Conservation (phyloP, 129 eudicot genomes). For the Cynara cardunculus region DNA sequence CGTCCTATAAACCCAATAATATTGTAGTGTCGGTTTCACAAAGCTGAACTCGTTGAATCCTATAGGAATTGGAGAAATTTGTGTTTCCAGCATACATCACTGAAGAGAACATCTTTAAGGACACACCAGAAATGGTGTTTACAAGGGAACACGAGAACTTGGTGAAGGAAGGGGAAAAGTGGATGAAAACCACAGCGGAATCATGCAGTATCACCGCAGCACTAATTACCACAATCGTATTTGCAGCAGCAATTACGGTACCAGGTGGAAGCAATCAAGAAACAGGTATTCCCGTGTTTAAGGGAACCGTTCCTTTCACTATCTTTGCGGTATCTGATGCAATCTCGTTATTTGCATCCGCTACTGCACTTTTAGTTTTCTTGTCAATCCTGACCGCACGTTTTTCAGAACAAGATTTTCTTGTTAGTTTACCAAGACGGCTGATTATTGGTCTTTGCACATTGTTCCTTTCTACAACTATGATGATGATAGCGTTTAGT, state of each 20-base stretch:
- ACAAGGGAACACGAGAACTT: constrained; percentile 13
- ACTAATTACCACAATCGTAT: too few species aligned
- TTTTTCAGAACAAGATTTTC: background rate
- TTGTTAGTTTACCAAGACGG: constrained; percentile 1
- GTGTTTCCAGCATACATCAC: background rate
- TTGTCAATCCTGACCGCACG: constrained; percentile 11
- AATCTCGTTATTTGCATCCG: constrained; percentile 9
- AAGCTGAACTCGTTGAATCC: background rate
- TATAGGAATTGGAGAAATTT: background rate
- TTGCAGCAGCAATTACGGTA: too few species aligned
- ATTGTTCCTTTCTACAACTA: constrained; percentile 10
- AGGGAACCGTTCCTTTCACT: too few species aligned
- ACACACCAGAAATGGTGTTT: constrained; percentile 19
- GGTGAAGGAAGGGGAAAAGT: constrained; percentile 13
- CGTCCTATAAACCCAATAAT: too few species aligned
- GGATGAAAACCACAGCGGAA: too few species aligned
- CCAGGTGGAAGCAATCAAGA: too few species aligned
- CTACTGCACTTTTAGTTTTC: constrained; percentile 1
- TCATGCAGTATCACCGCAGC: too few species aligned
- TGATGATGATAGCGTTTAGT: constrained; percentile 18
- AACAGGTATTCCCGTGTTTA: too few species aligned
- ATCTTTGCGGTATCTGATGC: constrained; percentile 11
- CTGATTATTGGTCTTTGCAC: constrained; percentile 13
- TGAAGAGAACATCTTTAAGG: background rate
- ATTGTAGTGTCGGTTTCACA: background rate